Percentiles rank a stretch among this genome's conserved stretches.
Evolutionary conservation across 2,329 filamentous ascomycete species (phyloP).

Genomic region (Fusarium sp.): DNA sequence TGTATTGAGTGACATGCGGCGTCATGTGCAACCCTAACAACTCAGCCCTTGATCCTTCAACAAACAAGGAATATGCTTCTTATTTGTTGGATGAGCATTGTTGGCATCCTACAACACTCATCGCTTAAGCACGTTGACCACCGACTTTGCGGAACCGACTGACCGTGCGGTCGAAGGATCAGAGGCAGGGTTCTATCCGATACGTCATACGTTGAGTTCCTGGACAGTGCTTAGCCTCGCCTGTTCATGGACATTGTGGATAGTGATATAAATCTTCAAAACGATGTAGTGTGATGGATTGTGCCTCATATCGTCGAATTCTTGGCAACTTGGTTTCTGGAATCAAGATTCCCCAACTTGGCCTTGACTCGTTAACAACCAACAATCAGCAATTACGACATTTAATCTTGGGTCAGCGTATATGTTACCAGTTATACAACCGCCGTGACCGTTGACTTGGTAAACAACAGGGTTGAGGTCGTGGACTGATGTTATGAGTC

Average conservation of each 20-base stretch:
- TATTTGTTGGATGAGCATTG: no score
- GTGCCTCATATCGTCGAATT: not conserved
- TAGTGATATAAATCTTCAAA: not conserved
- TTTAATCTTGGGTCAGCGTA: not conserved
- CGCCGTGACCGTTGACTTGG: not conserved
- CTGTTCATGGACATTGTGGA: not conserved
- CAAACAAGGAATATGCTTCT: not conserved
- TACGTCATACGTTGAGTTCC: not conserved
- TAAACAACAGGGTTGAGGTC: not conserved
- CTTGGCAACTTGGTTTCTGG: not conserved
- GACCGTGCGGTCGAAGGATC: not conserved
- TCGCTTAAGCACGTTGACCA: not conserved
- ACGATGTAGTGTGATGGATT: not conserved
- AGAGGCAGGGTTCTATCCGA: not conserved
- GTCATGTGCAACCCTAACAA: not conserved
- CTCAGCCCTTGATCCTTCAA: not conserved
- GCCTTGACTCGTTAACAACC: not conserved
- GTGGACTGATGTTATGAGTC: not conserved
- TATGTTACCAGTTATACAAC: not conserved
- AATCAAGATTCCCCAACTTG: not conserved
- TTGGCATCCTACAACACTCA: not conserved
- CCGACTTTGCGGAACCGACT: not conserved
- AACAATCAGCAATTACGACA: not conserved
- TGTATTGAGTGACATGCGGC: not conserved
- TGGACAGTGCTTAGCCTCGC: not conserved